Conservation (phyloP, 2,329 filamentous ascomycete species). For the Penicillium sp. region DNA sequence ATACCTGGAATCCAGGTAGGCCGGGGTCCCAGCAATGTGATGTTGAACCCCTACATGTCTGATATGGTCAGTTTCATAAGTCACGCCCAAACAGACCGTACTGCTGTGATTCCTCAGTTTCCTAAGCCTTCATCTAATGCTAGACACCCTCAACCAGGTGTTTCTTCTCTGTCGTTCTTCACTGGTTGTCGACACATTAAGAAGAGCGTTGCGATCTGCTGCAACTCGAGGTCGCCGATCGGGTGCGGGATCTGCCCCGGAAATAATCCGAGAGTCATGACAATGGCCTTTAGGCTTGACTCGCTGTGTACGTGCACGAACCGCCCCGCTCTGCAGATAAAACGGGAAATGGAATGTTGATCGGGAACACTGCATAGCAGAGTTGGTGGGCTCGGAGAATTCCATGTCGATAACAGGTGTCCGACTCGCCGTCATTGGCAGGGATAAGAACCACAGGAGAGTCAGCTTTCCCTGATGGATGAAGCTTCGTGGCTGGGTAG, state of each 20-base stretch:
- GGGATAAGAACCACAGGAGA: not conserved
- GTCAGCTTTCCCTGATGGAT: not conserved
- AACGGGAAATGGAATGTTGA: constrained; percentile 15
- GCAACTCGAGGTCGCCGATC: not conserved
- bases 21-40: constrained; percentile 10
- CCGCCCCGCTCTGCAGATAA: not conserved
- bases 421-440: constrained; percentile 5
- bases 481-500: not conserved
- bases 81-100: not conserved
- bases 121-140: not conserved
- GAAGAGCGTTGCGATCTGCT: not conserved
- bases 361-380: constrained; percentile 3
- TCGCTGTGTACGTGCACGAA: not conserved
- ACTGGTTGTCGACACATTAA: not conserved
- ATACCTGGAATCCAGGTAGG: constrained; percentile 10
- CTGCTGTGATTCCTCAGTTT: not conserved
- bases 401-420: constrained; percentile 1
- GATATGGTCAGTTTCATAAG: not conserved
- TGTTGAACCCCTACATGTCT: constrained; percentile 10
- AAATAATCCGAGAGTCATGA: not conserved
- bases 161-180: not conserved
- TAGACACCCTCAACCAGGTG: not conserved
- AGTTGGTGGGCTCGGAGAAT: not conserved
- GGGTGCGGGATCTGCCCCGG: not conserved
- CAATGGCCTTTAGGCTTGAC: not conserved